Evolutionary conservation across 306 rosid species (phyloP), one percentile per base, ranked within the genome.

Genomic region (Medicago ruthenica): DNA sequence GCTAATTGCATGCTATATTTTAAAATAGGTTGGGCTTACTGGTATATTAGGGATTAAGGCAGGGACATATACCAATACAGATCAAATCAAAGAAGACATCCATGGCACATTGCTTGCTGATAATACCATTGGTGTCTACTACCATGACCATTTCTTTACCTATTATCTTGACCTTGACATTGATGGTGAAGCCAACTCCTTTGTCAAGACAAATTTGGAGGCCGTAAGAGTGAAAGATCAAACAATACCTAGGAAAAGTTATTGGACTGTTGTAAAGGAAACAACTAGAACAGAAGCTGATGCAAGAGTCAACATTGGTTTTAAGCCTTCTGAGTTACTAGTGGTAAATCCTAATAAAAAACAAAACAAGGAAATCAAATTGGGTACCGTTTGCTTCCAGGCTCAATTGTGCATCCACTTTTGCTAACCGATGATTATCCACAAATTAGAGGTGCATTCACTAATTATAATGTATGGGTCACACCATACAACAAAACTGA

Each of bases 141-240:
- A 79, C 80, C 96, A 90, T 64, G 96, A 90, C 21, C 96, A 90
- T 22, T 88, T 69, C 70, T 39, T 88, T 41, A 76, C 74, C 0
- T 88, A 79, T 34, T 67, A 86, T 76, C 88, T 90, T 36, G 88
- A 86, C 74, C 90, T 88, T n/a, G 90, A 88, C 81, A 79, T 88
- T 57, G 91, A 83, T 69, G 88, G 89, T 4, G 80, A 65, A 51
- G 65, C 58, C 40, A 88, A 88, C 42, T 88, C 96, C 66, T 88
- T 85, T 70, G 86, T 86, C n/a, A 90, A 82, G 78, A 34, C 71
- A 36, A 81, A 58, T 31, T 74, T 85, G 47, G 81, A 86, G 67
- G 81, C 82, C 0, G 74, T 60, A 15, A 66, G 10, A 36, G 80
- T 73, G 16, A 72, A 40, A 12, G 65, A 62, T 39, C 66, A 51